Evolutionary conservation across 805 yeast genomes (phyloP).

Genomic region (Maudiozyma bulderi): DNA sequence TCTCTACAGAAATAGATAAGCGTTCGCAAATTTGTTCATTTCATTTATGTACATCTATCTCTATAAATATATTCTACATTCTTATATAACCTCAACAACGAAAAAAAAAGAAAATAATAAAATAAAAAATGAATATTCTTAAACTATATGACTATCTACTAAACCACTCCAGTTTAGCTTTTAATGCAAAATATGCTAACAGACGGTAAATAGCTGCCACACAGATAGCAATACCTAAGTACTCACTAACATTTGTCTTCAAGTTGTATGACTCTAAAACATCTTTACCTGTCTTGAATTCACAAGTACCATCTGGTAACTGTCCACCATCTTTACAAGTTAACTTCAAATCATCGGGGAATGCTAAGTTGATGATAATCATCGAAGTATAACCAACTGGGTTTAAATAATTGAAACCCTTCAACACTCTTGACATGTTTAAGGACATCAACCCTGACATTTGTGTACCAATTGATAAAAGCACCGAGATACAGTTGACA

Average conservation of each 20-base stretch:
- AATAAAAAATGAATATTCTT: background rate
- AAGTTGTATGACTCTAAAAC: slow-evolving; percentile 47
- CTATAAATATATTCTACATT: background rate
- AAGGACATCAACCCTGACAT: slow-evolving; percentile 83
- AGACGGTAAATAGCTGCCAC: slow-evolving; percentile 22
- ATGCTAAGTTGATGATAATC: slow-evolving; percentile 49
- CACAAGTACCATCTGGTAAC: slow-evolving; percentile 33
- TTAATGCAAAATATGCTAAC: slow-evolving; percentile 17
- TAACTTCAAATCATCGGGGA: slow-evolving; percentile 40
- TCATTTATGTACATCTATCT: background rate
- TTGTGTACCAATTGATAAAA: slow-evolving; percentile 61
- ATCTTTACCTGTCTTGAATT: slow-evolving; percentile 42
- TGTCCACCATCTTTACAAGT: slow-evolving; percentile 39
- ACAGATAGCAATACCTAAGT: slow-evolving; percentile 28
- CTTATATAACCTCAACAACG: too few species aligned
- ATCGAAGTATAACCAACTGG: slow-evolving; percentile 69
- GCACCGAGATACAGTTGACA: slow-evolving; percentile 56
- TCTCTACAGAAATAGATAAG: too few species aligned
- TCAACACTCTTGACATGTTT: slow-evolving; percentile 58
- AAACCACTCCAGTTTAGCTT: slow-evolving; percentile 25
- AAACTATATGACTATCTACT: background rate
- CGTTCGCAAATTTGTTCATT: too few species aligned
- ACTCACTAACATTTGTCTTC: slow-evolving; percentile 29
- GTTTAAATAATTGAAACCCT: slow-evolving; percentile 64
- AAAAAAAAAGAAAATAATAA: too few species aligned